Conservation (phyloP, 1,139 yeast genomes). For the Schwanniomyces etchellsii region DNA sequence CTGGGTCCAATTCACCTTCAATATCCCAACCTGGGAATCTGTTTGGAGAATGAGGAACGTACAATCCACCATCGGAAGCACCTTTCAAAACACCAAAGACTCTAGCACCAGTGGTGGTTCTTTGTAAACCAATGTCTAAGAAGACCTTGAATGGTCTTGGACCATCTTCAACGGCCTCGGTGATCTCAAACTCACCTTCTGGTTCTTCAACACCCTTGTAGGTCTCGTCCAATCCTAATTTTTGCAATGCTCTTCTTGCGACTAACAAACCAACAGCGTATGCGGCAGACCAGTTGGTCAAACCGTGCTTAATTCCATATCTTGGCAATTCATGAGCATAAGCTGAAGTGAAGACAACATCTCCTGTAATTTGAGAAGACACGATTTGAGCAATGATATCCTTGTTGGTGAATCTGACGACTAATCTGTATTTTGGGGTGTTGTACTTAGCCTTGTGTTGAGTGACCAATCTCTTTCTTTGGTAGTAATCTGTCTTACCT, state of each 20-base stretch:
- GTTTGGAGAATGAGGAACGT: constrained; percentile 99
- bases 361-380: constrained; percentile 97
- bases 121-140: constrained; percentile 99
- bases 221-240: constrained; percentile 97
- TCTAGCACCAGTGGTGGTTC: constrained; percentile 99
- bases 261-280: constrained; percentile 98
- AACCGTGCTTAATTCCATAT: constrained; percentile 98
- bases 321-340: constrained; percentile 98
- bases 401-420: constrained; percentile 99
- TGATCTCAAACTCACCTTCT: constrained; percentile 97
- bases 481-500: constrained; percentile 99
- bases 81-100: constrained; percentile 99
- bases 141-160: constrained; percentile 99
- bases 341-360: constrained; percentile 93
- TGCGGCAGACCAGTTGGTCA: constrained; percentile 99
- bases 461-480: constrained; percentile 98
- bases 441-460: constrained; percentile 99
- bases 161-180: constrained; percentile 98
- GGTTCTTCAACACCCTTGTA: constrained; percentile 99
- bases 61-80: constrained; percentile 99
- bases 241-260: constrained; percentile 98
- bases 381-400: constrained; percentile 98
- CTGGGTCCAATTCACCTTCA: constrained; percentile 96
- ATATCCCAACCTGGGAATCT: constrained; percentile 99
- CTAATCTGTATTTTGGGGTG: constrained; percentile 99